Evolutionary conservation across 1,284 basidiomycete species (phyloP).

Genomic region (Melampsora americana): DNA sequence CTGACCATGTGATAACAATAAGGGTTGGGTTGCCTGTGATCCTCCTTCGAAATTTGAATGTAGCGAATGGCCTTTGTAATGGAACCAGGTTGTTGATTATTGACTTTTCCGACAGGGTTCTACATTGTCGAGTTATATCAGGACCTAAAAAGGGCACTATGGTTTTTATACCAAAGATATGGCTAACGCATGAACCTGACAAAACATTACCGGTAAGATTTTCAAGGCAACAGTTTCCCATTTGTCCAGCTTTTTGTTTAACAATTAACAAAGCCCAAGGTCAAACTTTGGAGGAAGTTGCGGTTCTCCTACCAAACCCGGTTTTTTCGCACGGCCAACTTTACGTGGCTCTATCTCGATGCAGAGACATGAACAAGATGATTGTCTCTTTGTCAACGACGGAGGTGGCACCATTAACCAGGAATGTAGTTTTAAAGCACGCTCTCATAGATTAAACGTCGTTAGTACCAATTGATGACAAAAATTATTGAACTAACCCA

Average conservation of each 20-base stretch:
- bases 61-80: constrained; percentile 13
- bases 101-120: background rate
- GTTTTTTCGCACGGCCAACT: constrained; percentile 29
- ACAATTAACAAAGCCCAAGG: constrained; percentile 30
- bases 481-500: too few species aligned
- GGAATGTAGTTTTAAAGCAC: too few species aligned
- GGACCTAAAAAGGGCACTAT: background rate
- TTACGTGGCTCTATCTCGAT: background rate
- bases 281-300: too few species aligned
- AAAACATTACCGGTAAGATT: background rate
- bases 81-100: too few species aligned
- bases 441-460: too few species aligned
- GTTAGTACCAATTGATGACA: too few species aligned
- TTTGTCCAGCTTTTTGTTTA: background rate
- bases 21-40: constrained; percentile 1
- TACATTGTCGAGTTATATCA: background rate
- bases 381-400: too few species aligned
- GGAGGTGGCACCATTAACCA: too few species aligned
- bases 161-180: constrained; percentile 4
- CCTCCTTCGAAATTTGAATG: background rate
- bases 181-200: background rate
- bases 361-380: too few species aligned
- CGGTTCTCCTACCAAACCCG: too few species aligned
- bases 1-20: background rate
- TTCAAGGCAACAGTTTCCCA: constrained; percentile 1